A percentile compares a stretch with the other conserved stretches of the same genome.
These are phyloP conservation scores for Seminavis robusta DNA, from an alignment of 108 stramenopile species.

Conservation along the genomic window DNA sequence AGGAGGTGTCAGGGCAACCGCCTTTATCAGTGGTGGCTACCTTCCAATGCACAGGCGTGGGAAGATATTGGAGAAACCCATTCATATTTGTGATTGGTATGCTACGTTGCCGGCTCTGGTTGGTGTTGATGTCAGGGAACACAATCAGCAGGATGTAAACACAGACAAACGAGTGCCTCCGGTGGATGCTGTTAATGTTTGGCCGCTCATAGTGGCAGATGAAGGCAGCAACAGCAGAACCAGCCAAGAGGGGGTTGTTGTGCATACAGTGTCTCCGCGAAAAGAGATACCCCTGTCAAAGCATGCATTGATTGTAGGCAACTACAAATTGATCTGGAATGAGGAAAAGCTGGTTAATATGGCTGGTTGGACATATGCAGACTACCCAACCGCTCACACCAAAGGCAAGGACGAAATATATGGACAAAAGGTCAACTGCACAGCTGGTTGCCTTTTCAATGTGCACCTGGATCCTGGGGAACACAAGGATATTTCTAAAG, in stretches of 20 bases:
- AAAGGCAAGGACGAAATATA: neutral
- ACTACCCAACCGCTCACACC: constrained; percentile 9
- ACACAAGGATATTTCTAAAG: constrained; percentile 13
- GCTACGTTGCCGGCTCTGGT: constrained; percentile 22
- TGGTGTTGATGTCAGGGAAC: constrained; percentile 18
- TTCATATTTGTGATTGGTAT: constrained; percentile 37
- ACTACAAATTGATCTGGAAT: constrained; percentile 25
- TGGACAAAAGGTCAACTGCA: constrained; percentile 3
- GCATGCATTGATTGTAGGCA: constrained; percentile 8
- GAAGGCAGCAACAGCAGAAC: too few relatives aligned
- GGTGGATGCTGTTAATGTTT: constrained; percentile 24
- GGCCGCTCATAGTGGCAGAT: constrained; percentile 17
- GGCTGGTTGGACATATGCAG: constrained; percentile 11
- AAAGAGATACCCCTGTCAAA: constrained; percentile 19
- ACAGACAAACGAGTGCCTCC: constrained; percentile 17
- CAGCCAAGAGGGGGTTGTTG: too few relatives aligned
- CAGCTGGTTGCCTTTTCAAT: constrained; percentile 36
- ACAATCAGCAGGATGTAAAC: too few relatives aligned
- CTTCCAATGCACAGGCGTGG: constrained; percentile 26
- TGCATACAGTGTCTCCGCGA: constrained; percentile 11
- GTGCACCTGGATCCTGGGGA: constrained; percentile 28
- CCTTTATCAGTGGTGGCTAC: constrained; percentile 33
- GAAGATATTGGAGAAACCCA: neutral
- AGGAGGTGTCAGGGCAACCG: constrained; percentile 32
- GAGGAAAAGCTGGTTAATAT: neutral